Evolutionary conservation across 176 grass and related monocot species (phyloP), one percentile per base, ranked within the genome.

Genomic region (Oropetium thomaeum): DNA sequence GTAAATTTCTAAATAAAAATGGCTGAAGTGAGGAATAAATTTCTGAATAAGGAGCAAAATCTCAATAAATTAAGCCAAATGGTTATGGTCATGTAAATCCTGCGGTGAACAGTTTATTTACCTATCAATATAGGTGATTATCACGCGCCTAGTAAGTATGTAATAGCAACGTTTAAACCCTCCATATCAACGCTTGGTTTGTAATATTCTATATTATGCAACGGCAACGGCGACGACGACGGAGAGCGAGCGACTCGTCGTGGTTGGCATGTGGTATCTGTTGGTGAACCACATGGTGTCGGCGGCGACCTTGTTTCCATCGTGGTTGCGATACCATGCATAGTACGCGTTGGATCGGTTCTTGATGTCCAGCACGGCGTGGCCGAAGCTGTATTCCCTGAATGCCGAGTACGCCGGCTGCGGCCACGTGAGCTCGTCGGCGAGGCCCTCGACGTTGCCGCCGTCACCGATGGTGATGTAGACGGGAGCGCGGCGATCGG

Each of bases 371-470:
- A 95, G 87, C 25, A 83, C 42, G 0, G 79, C 92, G 34, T 95
- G 92, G 0, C 92, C 92, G 27, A 77, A 91, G 80, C 88, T 95
- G 8, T 73, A 86, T 83, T 95, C 88, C 67, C 92, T 64, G 76
- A 91, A 95, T 3, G 92, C 83, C 16, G 83, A 95, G 83, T 95
- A 95, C 0, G 75, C 58, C 1, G 88, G 88, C 69, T 95, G 92
- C 39, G 88, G 88, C 30, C 74, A 35, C 1, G 82, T 86, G 53
- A 95, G 67, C 44, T 88, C 73, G 37, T 31, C 57, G 34, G 90
- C 83, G 20, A 84, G 80, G 0, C 90, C 90, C 73, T 93, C 87
- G 2, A 84, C 8, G 61, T 93, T 93, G 37, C 90, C 90, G 32
- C 90, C 87, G 28, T 93, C 90, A 4, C 90, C 83, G 22, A 93